Percentiles rank a stretch among this genome's conserved stretches.
Evolutionary conservation across 148 eudicot genomes (phyloP).

Genomic region (Silene uniflora): DNA sequence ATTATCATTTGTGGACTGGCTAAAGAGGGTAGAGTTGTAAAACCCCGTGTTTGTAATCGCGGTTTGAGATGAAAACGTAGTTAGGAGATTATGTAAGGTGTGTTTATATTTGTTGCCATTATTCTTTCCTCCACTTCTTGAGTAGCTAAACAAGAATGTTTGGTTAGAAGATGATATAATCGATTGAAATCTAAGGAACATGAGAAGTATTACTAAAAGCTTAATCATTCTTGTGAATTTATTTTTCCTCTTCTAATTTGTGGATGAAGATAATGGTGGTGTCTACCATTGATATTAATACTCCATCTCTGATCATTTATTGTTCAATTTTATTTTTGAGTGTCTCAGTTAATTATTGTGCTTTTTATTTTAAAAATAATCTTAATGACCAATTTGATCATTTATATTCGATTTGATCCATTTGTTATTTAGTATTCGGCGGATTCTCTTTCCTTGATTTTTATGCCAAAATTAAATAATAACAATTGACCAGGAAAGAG

Average conservation of each 20-base stretch:
- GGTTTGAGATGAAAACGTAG: slow-evolving; percentile 3
- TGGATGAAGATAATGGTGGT: neutral
- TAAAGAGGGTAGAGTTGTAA: neutral
- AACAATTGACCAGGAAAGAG: no score
- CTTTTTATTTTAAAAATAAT: no score
- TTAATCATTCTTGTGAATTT: neutral
- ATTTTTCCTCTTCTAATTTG: neutral
- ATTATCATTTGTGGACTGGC: neutral
- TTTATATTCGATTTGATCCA: no score
- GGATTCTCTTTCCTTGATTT: no score
- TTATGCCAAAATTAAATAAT: no score
- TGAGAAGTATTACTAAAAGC: neutral
- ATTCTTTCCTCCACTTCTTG: neutral
- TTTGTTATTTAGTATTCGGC: no score
- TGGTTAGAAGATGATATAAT: neutral
- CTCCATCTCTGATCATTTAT: no score
- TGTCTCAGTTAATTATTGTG: neutral
- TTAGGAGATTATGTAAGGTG: slow-evolving; percentile 10
- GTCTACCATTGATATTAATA: neutral
- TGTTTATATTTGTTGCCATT: slow-evolving; percentile 3
- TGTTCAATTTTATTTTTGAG: neutral
- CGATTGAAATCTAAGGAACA: neutral
- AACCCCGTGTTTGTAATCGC: neutral
- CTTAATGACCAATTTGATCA: no score
- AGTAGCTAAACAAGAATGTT: neutral